These are phyloP conservation scores for Solanum medicagineum DNA, from an alignment of 257 asterid species.

Conservation along the genomic window DNA sequence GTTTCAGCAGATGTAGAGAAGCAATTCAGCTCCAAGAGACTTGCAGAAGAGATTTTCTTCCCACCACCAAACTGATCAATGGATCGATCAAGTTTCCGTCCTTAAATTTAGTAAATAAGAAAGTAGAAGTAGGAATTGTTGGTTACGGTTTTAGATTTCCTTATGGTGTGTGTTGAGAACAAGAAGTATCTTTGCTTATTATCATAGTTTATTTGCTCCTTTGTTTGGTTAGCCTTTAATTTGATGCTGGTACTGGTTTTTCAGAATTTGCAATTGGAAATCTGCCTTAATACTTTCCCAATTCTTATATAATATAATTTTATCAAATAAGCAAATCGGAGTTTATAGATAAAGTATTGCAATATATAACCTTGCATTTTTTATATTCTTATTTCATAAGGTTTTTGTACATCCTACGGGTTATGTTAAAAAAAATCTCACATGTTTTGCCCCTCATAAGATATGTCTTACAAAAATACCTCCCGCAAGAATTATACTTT, in stretches of 20 bases:
- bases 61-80: conserved; percentile 51
- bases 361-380: too few relatives aligned
- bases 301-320: too few relatives aligned
- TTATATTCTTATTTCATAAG: too few relatives aligned
- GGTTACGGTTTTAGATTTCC: neutral
- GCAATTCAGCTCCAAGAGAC: conserved; percentile 59
- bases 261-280: neutral
- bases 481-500: too few relatives aligned
- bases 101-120: neutral
- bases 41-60: conserved; percentile 67
- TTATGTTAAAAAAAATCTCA: too few relatives aligned
- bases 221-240: neutral
- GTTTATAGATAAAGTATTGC: too few relatives aligned
- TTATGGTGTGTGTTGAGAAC: neutral
- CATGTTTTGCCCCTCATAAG: too few relatives aligned
- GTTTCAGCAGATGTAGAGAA: conserved; percentile 46
- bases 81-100: neutral
- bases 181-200: neutral
- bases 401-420: too few relatives aligned
- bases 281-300: neutral
- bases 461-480: too few relatives aligned
- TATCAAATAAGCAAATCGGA: too few relatives aligned
- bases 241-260: neutral
- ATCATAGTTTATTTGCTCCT: neutral
- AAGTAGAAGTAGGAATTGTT: neutral